phyloP scores from a whole-genome alignment of 148 eudicot species.

The Silene conica region DNA sequence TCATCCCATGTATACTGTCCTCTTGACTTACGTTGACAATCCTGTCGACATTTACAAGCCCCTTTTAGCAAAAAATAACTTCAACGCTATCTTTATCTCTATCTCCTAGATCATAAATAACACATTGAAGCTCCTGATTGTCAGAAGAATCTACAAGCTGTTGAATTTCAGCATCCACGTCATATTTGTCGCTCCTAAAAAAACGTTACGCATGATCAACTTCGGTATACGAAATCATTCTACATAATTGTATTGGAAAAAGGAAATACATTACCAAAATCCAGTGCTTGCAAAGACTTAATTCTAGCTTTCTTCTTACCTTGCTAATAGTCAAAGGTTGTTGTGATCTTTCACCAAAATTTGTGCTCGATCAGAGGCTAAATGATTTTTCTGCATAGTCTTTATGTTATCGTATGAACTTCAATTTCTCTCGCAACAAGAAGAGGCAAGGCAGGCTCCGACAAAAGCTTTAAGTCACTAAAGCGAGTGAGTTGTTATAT shows the following conservation, averaged over 20 bases:
- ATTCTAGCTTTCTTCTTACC: background rate
- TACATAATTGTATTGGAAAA: background rate
- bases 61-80: background rate
- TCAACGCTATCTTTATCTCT: background rate
- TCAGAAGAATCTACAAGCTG: background rate
- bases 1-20: no score
- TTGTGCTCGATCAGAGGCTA: background rate
- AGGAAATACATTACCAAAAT: background rate
- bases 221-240: no score
- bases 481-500: no score
- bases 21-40: no score
- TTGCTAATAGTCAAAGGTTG: background rate
- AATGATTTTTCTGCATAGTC: background rate
- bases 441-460: background rate
- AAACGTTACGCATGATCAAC: no score
- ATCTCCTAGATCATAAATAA: background rate
- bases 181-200: background rate
- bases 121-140: background rate
- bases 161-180: background rate
- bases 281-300: background rate
- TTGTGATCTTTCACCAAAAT: background rate
- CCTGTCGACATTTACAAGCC: no score
- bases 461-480: constrained; percentile 46
- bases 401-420: background rate
- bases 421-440: background rate